These are phyloP conservation scores for Colletotrichum musicola DNA, from an alignment of 2,329 filamentous ascomycete species.

Conservation along the genomic window DNA sequence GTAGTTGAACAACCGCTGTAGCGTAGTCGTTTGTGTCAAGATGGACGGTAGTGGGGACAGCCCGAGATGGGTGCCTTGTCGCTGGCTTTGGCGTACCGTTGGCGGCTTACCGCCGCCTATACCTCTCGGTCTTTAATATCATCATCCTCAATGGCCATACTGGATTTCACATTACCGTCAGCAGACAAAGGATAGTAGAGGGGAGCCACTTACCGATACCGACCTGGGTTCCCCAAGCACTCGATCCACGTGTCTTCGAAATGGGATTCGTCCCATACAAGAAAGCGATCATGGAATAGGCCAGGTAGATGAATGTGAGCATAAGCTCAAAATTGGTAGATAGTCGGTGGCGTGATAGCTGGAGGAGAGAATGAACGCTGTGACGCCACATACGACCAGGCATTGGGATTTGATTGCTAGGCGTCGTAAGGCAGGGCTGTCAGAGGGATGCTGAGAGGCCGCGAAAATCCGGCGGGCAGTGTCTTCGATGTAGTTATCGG, in stretches of 20 bases:
- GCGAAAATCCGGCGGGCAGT: too few species aligned
- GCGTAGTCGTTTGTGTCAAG: conserved; percentile 74
- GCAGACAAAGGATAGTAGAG: conserved; percentile 10
- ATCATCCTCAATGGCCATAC: conserved; percentile 90
- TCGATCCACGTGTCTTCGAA: conserved; percentile 94
- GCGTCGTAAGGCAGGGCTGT: conserved; percentile 73
- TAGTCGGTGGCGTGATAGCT: conserved; percentile 79
- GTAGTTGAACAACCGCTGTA: conserved; percentile 81
- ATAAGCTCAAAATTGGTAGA: conserved; percentile 87
- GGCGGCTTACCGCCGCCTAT: conserved; percentile 85
- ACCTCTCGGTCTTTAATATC: conserved; percentile 80
- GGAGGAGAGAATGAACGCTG: conserved; percentile 87
- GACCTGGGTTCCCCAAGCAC: conserved; percentile 85
- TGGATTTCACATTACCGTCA: not conserved
- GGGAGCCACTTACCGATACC: conserved; percentile 66
- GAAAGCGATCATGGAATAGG: conserved; percentile 90
- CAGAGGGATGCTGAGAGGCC: conserved; percentile 87
- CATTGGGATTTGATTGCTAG: conserved; percentile 88
- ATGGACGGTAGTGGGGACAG: conserved; percentile 87
- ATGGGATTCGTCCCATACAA: conserved; percentile 88
- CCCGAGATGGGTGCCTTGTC: conserved; percentile 82
- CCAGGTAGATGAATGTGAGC: conserved; percentile 88
- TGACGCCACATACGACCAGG: conserved; percentile 94
- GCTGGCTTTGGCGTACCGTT: conserved; percentile 88
- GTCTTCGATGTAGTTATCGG: too few species aligned